These are phyloP conservation scores for Myriosclerotinia scirpicola DNA, from an alignment of 2,329 filamentous ascomycete genomes.

Conservation along the genomic window DNA sequence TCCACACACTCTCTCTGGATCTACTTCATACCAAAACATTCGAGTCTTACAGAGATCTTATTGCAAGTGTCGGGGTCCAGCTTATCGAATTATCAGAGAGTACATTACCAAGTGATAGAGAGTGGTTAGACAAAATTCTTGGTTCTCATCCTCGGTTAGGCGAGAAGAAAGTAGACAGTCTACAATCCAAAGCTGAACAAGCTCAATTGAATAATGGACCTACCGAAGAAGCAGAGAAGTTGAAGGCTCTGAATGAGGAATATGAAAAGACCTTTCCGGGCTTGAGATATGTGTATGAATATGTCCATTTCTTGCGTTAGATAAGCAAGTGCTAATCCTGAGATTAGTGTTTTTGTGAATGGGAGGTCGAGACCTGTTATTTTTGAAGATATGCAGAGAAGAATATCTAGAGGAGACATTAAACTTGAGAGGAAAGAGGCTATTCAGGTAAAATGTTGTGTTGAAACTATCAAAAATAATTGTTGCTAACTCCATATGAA, in stretches of 20 bases:
- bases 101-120: conserved; percentile 50
- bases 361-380: conserved; percentile 71
- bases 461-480: conserved; percentile 4
- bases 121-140: conserved; percentile 69
- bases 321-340: conserved; percentile 28
- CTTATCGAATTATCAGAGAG: conserved; percentile 60
- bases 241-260: conserved; percentile 67
- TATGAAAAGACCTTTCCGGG: conserved; percentile 84
- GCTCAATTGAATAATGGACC: conserved; percentile 64
- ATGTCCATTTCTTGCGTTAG: not conserved
- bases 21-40: conserved; percentile 62
- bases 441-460: conserved; percentile 59
- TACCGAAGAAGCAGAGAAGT: conserved; percentile 55
- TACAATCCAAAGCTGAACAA: conserved; percentile 78
- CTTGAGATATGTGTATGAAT: conserved; percentile 69
- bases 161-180: conserved; percentile 77
- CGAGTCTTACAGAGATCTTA: conserved; percentile 66
- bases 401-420: conserved; percentile 69
- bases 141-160: conserved; percentile 82
- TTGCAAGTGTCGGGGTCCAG: conserved; percentile 63
- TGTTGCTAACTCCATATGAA: conserved; percentile 28
- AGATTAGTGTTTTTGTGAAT: conserved; percentile 77
- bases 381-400: conserved; percentile 75
- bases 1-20: conserved; percentile 71
- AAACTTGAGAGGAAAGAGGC: conserved; percentile 68